Conservation (phyloP, 2,329 filamentous ascomycete genomes). For the Sodiomyces alkalinus region DNA sequence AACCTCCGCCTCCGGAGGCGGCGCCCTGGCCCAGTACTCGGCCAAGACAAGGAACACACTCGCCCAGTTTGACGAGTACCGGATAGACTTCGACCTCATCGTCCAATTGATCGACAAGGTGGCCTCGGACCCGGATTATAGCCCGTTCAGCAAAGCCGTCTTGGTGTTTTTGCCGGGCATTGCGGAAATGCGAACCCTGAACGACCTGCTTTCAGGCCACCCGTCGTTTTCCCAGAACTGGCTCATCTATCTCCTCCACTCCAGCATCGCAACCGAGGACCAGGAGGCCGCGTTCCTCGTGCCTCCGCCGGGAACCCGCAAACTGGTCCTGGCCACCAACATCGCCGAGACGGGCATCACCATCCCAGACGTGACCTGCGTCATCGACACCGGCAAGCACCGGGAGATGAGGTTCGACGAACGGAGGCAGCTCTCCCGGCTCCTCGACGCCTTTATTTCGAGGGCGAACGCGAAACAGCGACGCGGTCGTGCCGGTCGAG, state of each 20-base stretch:
- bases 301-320: slow-evolving; percentile 67
- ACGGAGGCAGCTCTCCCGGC: slow-evolving; percentile 71
- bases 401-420: slow-evolving; percentile 97
- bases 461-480: slow-evolving; percentile 91
- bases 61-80: slow-evolving; percentile 72
- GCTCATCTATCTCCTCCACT: slow-evolving; percentile 83
- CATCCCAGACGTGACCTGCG: slow-evolving; percentile 93
- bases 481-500: slow-evolving; percentile 83
- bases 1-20: too few species aligned
- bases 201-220: slow-evolving; percentile 70
- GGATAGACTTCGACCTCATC: slow-evolving; percentile 79
- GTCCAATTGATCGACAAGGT: slow-evolving; percentile 65
- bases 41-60: slow-evolving; percentile 60
- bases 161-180: slow-evolving; percentile 92
- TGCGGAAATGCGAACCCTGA: slow-evolving; percentile 77
- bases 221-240: slow-evolving; percentile 61
- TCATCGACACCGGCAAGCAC: slow-evolving; percentile 92
- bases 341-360: slow-evolving; percentile 98
- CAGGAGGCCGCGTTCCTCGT: slow-evolving; percentile 86
- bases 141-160: slow-evolving; percentile 71
- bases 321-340: slow-evolving; percentile 93
- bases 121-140: slow-evolving; percentile 50
- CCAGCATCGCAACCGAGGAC: slow-evolving; percentile 88
- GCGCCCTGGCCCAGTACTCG: slow-evolving; percentile 58
- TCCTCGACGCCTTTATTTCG: slow-evolving; percentile 92